phyloP scores from a whole-genome alignment of 306 rosid species.

The Dicorynia guianensis region DNA sequence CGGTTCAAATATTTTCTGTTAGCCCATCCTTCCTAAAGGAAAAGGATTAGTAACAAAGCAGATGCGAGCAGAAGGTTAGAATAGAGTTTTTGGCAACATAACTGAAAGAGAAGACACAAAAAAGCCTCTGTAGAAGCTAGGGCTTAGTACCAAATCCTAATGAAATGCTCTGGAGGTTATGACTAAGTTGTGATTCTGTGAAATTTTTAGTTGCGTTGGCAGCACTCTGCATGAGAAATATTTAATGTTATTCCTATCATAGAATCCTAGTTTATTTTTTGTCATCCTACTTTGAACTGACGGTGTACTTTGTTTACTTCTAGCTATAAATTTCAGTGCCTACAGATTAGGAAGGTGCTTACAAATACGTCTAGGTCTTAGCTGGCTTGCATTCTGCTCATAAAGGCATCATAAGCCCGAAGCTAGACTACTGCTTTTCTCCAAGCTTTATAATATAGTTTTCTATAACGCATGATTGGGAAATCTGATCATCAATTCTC shows the following conservation, averaged over 20 bases:
- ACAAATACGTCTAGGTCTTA: not conserved
- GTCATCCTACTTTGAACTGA: not conserved
- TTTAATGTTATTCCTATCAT: not conserved
- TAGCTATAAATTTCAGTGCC: not conserved
- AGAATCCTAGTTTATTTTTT: not conserved
- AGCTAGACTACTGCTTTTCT: not conserved
- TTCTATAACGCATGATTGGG: not conserved
- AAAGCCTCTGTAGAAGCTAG: too few relatives aligned
- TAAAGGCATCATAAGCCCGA: not conserved
- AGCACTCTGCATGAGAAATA: not conserved
- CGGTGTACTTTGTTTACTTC: slow-evolving; percentile 8
- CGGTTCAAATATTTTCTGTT: slow-evolving; percentile 1
- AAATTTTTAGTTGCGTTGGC: not conserved
- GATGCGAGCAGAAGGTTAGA: not conserved
- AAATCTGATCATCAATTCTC: not conserved
- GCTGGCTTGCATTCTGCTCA: not conserved
- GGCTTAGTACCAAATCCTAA: not conserved
- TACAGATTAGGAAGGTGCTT: not conserved
- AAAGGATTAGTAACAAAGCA: too few relatives aligned
- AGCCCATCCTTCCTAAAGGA: slow-evolving; percentile 15
- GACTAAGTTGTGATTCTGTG: not conserved
- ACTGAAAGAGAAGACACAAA: not conserved
- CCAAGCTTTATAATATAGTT: not conserved
- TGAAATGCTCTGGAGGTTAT: not conserved
- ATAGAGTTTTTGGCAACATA: not conserved